A percentile compares a stretch with the other conserved stretches of the same genome.
Evolutionary conservation across 2,329 filamentous ascomycete species (phyloP).

Genomic region (Ustulina deusta): DNA sequence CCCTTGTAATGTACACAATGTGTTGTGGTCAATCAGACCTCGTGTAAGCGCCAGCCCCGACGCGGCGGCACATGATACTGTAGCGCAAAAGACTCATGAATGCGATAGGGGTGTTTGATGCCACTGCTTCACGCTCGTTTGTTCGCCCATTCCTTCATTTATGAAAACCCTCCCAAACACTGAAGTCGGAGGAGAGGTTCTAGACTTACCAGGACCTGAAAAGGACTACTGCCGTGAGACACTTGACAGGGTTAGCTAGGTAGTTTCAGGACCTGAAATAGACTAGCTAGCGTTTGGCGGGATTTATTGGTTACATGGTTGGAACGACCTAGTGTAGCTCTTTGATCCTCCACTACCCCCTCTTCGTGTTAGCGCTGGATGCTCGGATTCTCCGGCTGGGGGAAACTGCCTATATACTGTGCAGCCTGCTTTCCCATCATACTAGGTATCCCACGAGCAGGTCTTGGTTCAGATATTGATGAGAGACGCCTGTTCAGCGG

Average conservation of each 20-base stretch:
- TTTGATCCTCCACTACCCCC: background rate
- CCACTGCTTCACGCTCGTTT: conserved; percentile 2
- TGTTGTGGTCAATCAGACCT: background rate
- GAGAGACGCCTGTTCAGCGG: background rate
- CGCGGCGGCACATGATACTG: background rate
- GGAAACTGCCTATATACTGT: conserved; percentile 1
- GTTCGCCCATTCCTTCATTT: background rate
- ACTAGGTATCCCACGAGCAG: background rate
- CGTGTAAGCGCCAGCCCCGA: conserved; percentile 19
- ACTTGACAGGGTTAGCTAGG: background rate
- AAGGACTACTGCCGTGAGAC: background rate
- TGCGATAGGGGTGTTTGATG: background rate
- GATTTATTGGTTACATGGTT: conserved; percentile 8
- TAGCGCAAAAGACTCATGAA: background rate
- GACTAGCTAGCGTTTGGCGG: background rate
- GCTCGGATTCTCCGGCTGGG: conserved; percentile 33
- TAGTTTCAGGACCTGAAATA: conserved; percentile 24
- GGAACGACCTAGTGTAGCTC: background rate
- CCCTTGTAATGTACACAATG: conserved; percentile 7
- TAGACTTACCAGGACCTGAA: conserved; percentile 10
- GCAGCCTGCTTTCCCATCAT: background rate
- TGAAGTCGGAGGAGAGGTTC: too few species aligned
- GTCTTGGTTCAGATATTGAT: background rate
- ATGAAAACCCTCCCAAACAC: background rate
- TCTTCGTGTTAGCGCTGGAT: background rate